A percentile compares a stretch with the other conserved stretches of the same genome.
Evolutionary conservation across 2,329 filamentous ascomycete species (phyloP).

Genomic region (Fusarium tanahbumbuense): DNA sequence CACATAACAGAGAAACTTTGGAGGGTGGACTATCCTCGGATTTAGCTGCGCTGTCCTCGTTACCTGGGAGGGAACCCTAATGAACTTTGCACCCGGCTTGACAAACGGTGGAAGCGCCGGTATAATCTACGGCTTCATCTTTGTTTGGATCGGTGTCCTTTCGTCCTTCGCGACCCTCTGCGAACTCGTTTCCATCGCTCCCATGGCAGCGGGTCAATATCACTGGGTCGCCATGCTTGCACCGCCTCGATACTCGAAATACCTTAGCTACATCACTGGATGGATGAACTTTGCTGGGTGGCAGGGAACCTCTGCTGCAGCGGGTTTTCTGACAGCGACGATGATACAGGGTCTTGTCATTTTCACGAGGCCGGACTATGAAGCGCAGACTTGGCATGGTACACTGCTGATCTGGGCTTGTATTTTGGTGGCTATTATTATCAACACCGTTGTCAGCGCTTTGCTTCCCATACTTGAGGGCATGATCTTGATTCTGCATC

Average conservation of each 20-base stretch:
- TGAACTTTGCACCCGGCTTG: constrained; percentile 44
- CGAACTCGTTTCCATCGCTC: constrained; percentile 42
- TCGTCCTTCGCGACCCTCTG: constrained; percentile 42
- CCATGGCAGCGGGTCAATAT: constrained; percentile 41
- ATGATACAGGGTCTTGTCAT: constrained; percentile 45
- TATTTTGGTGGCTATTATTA: constrained; percentile 54
- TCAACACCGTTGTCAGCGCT: constrained; percentile 51
- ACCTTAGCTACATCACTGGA: constrained; percentile 44
- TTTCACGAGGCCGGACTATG: constrained; percentile 35
- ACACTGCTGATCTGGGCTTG: constrained; percentile 53
- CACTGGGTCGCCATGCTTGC: constrained; percentile 44
- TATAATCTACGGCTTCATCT: constrained; percentile 63
- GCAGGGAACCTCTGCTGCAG: constrained; percentile 44
- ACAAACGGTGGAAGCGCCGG: constrained; percentile 49
- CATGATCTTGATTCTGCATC: constrained; percentile 55
- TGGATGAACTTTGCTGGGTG: constrained; percentile 46
- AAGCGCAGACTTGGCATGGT: constrained; percentile 44
- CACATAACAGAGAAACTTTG: constrained; percentile 38
- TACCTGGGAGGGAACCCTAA: constrained; percentile 45
- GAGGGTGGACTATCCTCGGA: constrained; percentile 43
- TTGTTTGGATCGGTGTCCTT: constrained; percentile 60
- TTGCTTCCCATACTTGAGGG: constrained; percentile 55
- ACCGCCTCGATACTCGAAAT: constrained; percentile 46
- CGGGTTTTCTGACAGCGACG: constrained; percentile 40
- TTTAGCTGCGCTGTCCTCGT: constrained; percentile 46